phyloP scores from a whole-genome alignment of 192 early-diverging fungal genomes.

The Coemansia sp. region DNA sequence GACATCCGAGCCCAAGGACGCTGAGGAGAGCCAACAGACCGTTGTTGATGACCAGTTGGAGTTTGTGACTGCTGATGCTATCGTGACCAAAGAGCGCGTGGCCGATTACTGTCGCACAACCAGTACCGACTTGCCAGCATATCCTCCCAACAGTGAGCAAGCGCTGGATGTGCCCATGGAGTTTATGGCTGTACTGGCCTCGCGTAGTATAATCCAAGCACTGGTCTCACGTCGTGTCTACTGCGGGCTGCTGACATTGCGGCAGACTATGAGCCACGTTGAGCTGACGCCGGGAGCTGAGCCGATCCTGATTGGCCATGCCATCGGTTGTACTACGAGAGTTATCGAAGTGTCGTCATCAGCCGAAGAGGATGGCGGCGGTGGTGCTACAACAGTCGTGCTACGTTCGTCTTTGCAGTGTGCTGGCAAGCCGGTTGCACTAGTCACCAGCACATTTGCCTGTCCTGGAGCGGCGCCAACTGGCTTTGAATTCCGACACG shows the following conservation, averaged over 20 bases:
- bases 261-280: conserved; percentile 83
- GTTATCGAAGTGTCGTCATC: conserved; percentile 64
- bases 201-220: conserved; percentile 73
- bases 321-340: conserved; percentile 68
- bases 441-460: conserved; percentile 44
- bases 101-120: conserved; percentile 80
- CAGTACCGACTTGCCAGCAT: conserved; percentile 63
- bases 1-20: conserved; percentile 3
- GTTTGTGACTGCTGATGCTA: not conserved
- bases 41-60: conserved; percentile 1
- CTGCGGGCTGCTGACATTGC: conserved; percentile 78
- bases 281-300: conserved; percentile 64
- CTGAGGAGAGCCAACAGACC: not conserved
- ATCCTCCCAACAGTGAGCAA: conserved; percentile 66
- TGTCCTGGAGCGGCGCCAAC: conserved; percentile 28
- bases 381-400: not conserved
- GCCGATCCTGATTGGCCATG: conserved; percentile 70
- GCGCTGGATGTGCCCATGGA: conserved; percentile 64
- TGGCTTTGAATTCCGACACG: conserved; percentile 75
- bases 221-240: conserved; percentile 82
- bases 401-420: conserved; percentile 5
- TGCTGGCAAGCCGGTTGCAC: not conserved
- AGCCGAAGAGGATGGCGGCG: not conserved
- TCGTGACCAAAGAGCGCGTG: conserved; percentile 73
- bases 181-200: conserved; percentile 78